Evolutionary conservation across 257 asterid genomes (phyloP).

Genomic region (Cordia subcordata): DNA sequence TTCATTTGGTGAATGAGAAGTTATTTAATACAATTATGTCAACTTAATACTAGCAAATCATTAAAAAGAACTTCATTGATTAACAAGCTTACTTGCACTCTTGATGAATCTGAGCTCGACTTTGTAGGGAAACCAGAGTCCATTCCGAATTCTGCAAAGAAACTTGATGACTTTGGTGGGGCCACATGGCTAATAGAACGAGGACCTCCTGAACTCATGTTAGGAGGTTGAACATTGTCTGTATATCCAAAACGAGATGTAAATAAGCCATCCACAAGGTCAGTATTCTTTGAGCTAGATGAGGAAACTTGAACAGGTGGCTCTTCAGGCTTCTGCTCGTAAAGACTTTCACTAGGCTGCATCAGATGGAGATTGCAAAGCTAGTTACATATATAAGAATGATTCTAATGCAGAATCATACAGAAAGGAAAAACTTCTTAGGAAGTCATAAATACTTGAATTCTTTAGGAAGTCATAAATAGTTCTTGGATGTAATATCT

Average conservation of each 20-base stretch:
- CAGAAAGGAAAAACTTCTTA: too few relatives aligned
- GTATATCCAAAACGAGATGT: not conserved
- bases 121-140: conserved; percentile 83
- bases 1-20: too few relatives aligned
- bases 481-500: too few relatives aligned
- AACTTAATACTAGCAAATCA: too few relatives aligned
- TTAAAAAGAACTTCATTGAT: conserved; percentile 23
- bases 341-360: conserved; percentile 4
- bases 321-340: conserved; percentile 6
- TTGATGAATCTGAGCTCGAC: conserved; percentile 55
- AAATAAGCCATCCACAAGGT: not conserved
- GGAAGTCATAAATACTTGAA: too few relatives aligned
- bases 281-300: not conserved
- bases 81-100: conserved; percentile 66
- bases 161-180: conserved; percentile 67
- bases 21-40: too few relatives aligned
- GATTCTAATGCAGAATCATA: too few relatives aligned
- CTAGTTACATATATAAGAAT: too few relatives aligned
- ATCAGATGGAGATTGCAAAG: conserved; percentile 36
- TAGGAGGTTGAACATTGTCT: conserved; percentile 21
- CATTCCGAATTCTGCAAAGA: conserved; percentile 88
- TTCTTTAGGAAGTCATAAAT: too few relatives aligned
- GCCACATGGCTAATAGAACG: conserved; percentile 50
- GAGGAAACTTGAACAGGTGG: not conserved
- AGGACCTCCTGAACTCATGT: conserved; percentile 57